Base-by-base conservation (phyloP, 139 green algal species). In the Coelastrella sp. region DNA sequence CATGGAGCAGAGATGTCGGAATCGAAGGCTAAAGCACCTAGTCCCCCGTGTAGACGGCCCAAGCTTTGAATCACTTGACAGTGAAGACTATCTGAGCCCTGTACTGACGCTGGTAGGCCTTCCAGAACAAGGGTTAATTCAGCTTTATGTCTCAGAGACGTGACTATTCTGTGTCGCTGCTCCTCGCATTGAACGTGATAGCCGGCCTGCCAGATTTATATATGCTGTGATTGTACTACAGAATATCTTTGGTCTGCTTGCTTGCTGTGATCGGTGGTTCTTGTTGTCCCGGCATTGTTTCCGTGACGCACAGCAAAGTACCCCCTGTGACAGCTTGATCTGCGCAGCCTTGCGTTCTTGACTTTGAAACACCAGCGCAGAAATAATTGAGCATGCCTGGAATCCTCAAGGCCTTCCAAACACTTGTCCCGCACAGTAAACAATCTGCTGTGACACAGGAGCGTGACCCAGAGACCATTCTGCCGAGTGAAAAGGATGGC, bases 401-500 rank as follows among this genome's bases (percentile, higher is more conserved):
- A 47, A 47, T 47, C 32, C 32, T 47, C 1, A 47, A 47, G 32
- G 32, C 32, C 32, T 47, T 47, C 32, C 32, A 47, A 47, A 47
- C 32, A 47, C 32, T 47, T 47, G 32, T 1, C 32, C 32, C 32
- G 32, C 32, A 47, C 32, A 47, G 1, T 47, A 47, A 47, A 47
- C 32, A 47, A 47, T 0, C 32, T 47, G 32, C 32, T 84, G 78
- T 23, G 5, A 32, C 11, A 64, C 79, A 85, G 79, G 79, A 68
- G 22, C 79, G 79, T 64, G 58, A 73, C 7, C 56, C 22, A 47
- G 80, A n/a, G 11, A 57, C 22, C 13, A 56, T 59, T 8, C 59
- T 86, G 80, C 58, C 64, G 32, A 59, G 32, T 57, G 85, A 90
- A 19, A 96, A 96, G 90, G 92, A 97, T 60, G 95, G 94, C 58